These are phyloP conservation scores for Ogataea saltuana DNA, from an alignment of 805 yeast genomes.

Conservation along the genomic window DNA sequence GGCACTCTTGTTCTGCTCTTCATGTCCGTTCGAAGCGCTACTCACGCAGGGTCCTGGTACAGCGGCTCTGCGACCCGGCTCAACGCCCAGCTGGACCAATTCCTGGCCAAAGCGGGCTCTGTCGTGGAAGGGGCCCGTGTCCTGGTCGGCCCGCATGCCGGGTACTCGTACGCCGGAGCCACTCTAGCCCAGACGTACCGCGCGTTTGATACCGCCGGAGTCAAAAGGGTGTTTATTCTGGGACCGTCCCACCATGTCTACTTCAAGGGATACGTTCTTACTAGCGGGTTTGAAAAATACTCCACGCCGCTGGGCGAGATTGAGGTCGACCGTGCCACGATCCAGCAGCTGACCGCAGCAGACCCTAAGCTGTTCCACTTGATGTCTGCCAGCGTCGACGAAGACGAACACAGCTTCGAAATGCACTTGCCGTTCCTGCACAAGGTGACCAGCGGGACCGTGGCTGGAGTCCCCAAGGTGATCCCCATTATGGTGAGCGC, in stretches of 20 bases:
- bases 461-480: conserved; percentile 42
- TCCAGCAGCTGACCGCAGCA: conserved; percentile 36
- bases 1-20: background rate
- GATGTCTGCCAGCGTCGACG: conserved; percentile 65
- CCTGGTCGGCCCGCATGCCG: conserved; percentile 83
- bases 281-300: conserved; percentile 54
- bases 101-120: conserved; percentile 41
- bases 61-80: conserved; percentile 45
- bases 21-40: conserved; percentile 48
- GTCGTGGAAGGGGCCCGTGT: conserved; percentile 46
- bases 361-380: conserved; percentile 46
- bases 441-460: conserved; percentile 42
- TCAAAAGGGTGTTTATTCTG: conserved; percentile 69
- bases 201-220: conserved; percentile 59
- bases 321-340: conserved; percentile 57
- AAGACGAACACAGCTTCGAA: conserved; percentile 89
- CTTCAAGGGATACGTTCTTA: conserved; percentile 58
- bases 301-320: conserved; percentile 84
- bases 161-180: conserved; percentile 78
- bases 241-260: conserved; percentile 95
- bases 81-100: conserved; percentile 49
- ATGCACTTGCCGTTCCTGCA: conserved; percentile 86
- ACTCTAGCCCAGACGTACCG: conserved; percentile 77
- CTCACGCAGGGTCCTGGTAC: conserved; percentile 96
- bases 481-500: conserved; percentile 83